Base-by-base conservation (phyloP, 2,329 filamentous ascomycete genomes). In the Aureobasidium sp. region DNA sequence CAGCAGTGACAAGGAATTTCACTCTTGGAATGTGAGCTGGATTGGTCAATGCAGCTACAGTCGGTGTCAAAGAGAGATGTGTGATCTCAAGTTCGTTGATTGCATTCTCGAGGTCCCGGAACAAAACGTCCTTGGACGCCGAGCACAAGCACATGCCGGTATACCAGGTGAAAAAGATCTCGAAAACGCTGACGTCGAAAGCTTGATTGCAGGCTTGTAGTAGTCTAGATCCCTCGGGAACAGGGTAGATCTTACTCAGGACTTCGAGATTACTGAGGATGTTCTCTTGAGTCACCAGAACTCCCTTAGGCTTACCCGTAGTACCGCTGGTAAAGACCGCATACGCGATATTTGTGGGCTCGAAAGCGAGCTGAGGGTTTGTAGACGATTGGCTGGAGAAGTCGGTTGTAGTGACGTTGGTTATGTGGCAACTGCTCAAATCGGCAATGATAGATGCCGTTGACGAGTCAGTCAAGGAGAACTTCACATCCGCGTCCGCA, bases 141-240 rank as follows among this genome's bases (percentile, higher is more conserved):
- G 88, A 83, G 68, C 89, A 95, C 13, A 96, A 77, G 62, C 86
- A 88, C 77, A 93, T 89, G 4, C 90, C 90, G 35, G 80, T 79
- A 49, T 82, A 81, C 87, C 90, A 95, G 0, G 90, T 79, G 67
- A 90, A 95, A 70, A 95, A 93, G 15, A 95, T 92, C 68, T 95
- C 91, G 69, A 95, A 95, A 0, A 95, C 88, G 0, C 90, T 95
- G 1, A 95, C 81, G 68, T 95, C 89, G 68, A 95, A 95, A 0
- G 87, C 87, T 68, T 91, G 88, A 0, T 89, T 93, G 68, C 88
- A 95, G 2, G 88, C 84, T 71, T 95, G 91, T 0, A 96, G 76
- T 33, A 95, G 76, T n/a, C 84, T 81, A 0, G 84, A 81, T 1
- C 70, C 71, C 0, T 69, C 61, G 1, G 74, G 69, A 0, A 76